Conservation (phyloP, 352 stramenopile species). For the Globisporangium acanthophoron region DNA sequence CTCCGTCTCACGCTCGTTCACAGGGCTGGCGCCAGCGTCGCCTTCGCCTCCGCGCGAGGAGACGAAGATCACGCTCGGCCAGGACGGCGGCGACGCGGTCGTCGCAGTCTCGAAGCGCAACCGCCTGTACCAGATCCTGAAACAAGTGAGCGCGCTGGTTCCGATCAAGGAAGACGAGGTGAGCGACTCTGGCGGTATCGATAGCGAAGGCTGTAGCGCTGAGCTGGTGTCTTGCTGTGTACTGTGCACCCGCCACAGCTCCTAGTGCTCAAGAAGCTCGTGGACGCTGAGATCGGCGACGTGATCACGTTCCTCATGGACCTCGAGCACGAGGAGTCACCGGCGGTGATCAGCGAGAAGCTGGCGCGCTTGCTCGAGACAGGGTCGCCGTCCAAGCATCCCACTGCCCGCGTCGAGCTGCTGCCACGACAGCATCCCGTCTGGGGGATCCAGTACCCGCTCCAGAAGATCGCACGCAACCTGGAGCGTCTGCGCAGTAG, state of each 20-base stretch:
- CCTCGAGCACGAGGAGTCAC: slow-evolving; percentile 33
- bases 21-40: slow-evolving; percentile 3
- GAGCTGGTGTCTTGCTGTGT: background rate
- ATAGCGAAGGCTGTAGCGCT: background rate
- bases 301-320: slow-evolving; percentile 56
- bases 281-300: slow-evolving; percentile 66
- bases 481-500: slow-evolving; percentile 35
- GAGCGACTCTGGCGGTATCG: background rate
- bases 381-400: slow-evolving; percentile 56
- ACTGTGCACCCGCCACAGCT: slow-evolving; percentile 20
- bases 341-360: slow-evolving; percentile 23
- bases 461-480: slow-evolving; percentile 66
- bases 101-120: slow-evolving; percentile 50
- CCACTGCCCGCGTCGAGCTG: slow-evolving; percentile 16
- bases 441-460: slow-evolving; percentile 63
- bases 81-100: slow-evolving; percentile 23
- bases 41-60: slow-evolving; percentile 28
- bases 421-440: slow-evolving; percentile 33
- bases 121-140: slow-evolving; percentile 62
- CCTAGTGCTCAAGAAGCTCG: slow-evolving; percentile 59
- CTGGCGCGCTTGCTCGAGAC: slow-evolving; percentile 35
- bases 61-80: slow-evolving; percentile 50
- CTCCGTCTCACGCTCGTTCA: slow-evolving; percentile 1
- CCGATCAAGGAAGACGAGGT: slow-evolving; percentile 56
- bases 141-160: slow-evolving; percentile 41